Evolutionary conservation across 352 stramenopile species (phyloP), one percentile per base, ranked within the genome.

Genomic region (Pilasporangium apinafurcum): DNA sequence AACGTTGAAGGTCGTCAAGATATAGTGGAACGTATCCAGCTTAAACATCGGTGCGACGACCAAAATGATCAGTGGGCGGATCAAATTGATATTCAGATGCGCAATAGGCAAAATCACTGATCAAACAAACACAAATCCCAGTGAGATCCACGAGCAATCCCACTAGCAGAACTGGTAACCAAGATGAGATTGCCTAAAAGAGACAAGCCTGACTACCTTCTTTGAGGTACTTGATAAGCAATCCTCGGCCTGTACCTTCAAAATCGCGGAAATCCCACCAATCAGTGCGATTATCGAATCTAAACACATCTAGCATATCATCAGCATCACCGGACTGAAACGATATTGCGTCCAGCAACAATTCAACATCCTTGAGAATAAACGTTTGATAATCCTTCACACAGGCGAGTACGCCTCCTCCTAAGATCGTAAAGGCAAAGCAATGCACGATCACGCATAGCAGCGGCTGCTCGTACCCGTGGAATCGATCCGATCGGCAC

Each of bases 201-300:
- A 13, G 10, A 30, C 3, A 14, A 27, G 17, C 48, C 53, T n/a
- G n/a, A n/a, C n/a, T 51, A 78, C 66, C 66, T 21, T 47, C 49
- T 27, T 83, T 59, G 7, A 87, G 34, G 39, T 86, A 91, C 18
- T 51, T 30, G 8, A 75, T 13, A 5, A 91, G 40, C 18, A 83
- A 44, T 0, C 54, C 35, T 18, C 65, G 51, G 5, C 64, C 56
- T 5, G 73, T 69, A 42, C 72, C 73, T 27, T 81, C 31, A n/a
- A 80, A 56, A 30, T 88, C 50, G 18, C 68, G 46, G 21, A 77
- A 91, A 40, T 79, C 59, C 78, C 78, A 88, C 66, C 70, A 86
- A 7, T 39, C 35, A 2, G 56, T 68, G 0, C 42, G 26, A 1
- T 46, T 47, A 29, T 80, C 47, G 4, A 86, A 53, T n/a, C 25